Base-by-base conservation (phyloP, 768 basidiomycete genomes). In the Cystobasidium tubakii region DNA sequence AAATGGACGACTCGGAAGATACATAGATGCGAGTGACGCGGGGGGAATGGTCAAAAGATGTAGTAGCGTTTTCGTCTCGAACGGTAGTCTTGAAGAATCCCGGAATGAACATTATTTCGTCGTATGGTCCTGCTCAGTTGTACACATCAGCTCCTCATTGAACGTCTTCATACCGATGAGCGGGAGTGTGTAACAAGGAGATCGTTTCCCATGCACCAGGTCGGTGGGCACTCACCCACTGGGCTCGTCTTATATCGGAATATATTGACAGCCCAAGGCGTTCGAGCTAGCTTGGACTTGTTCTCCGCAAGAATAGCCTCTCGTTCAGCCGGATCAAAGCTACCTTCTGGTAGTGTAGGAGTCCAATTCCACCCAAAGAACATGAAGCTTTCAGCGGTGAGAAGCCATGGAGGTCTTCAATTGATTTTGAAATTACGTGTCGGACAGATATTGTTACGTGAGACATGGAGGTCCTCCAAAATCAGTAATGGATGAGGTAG, bases 11-110 rank as follows among this genome's bases (percentile, higher is more conserved):
- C 31, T 71, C 69, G 2, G 69, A 60, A 21, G 69, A 71, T 10
- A 71, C 69, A 53, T 71, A 71, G 69, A 71, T 71, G n/a, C 69
- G 50, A 10, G 69, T 71, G 29, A 71, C 36, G 29, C 69, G n/a
- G 7, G 69, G 53, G 4, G 33, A 31, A 29, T 71, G 33, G 36
- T 29, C 34, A 10, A 6, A 17, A 19, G 31, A 10, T 3, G 27
- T 13, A 33, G 60, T 60, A 53, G 19, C 69, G 19, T 12, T 13
- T 31, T 46, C 53, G n/a, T 62, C 34, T 29, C 9, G 6, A 4
- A 62, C 44, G 7, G 29, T 31, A 9, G 54, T 71, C 34, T 71
- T 34, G 44, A 27, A 71, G 50, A 53, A 71, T 23, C 69, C 69
- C 7, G 69, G 69, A 31, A 71, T 55, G 69, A 57, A 71, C 69